Evolutionary conservation across 169 alveolate species (phyloP).

Genomic region (Cryptosporidium sp.): DNA sequence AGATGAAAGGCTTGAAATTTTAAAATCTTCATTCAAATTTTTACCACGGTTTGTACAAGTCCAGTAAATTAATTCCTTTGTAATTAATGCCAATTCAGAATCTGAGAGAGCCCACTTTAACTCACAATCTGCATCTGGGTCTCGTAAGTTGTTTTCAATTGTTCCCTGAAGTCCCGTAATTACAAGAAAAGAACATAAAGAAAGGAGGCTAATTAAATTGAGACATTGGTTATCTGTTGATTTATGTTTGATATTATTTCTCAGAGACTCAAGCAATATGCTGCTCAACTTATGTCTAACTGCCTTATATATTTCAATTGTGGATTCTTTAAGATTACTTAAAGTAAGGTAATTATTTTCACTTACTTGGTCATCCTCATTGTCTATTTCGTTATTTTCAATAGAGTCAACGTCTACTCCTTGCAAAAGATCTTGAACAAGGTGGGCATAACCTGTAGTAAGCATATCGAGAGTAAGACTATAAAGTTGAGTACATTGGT

Average conservation of each 20-base stretch:
- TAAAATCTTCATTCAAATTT: background rate
- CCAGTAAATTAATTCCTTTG: constrained; percentile 56
- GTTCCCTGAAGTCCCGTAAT: constrained; percentile 60
- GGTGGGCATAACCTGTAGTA: constrained; percentile 70
- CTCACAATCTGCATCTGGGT: background rate
- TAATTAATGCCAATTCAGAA: constrained; percentile 38
- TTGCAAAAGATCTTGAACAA: constrained; percentile 54
- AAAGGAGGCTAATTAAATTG: constrained; percentile 38
- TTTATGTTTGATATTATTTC: constrained; percentile 40
- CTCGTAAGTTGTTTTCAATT: constrained; percentile 40
- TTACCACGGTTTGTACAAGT: constrained; percentile 11
- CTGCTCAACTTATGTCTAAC: constrained; percentile 64
- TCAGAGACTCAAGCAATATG: constrained; percentile 20
- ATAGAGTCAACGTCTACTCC: constrained; percentile 15
- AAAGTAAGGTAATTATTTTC: background rate
- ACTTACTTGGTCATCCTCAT: background rate
- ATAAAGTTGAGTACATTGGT: constrained; percentile 46
- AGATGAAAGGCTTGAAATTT: background rate
- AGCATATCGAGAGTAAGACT: constrained; percentile 39
- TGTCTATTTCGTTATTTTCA: background rate
- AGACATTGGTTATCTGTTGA: constrained; percentile 2
- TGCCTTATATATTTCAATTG: constrained; percentile 24
- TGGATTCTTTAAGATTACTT: constrained; percentile 5
- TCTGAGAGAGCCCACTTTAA: constrained; percentile 44
- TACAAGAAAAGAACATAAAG: constrained; percentile 55